phyloP scores from a whole-genome alignment of 1,284 basidiomycete species.

The Grifola frondosa region DNA sequence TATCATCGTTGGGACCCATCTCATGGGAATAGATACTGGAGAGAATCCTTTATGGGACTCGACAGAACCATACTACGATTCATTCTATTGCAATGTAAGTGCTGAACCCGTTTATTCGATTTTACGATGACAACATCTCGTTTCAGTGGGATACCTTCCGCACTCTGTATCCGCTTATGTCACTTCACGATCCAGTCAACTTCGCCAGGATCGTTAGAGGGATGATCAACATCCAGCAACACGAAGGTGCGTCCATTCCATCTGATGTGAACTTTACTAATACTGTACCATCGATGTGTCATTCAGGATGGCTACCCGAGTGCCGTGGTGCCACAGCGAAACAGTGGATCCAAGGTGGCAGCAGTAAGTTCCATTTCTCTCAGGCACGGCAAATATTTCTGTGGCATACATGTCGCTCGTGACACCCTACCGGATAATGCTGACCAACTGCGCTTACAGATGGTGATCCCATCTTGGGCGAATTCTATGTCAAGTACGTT shows the following conservation, averaged over 20 bases:
- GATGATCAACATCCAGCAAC: slow-evolving; percentile 65
- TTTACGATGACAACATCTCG: neutral
- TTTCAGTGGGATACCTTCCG: slow-evolving; percentile 64
- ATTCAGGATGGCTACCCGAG: slow-evolving; percentile 60
- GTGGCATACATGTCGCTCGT: neutral
- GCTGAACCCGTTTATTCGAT: neutral
- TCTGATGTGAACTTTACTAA: neutral
- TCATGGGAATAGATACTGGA: slow-evolving; percentile 48
- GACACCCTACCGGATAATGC: neutral
- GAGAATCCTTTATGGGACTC: slow-evolving; percentile 68
- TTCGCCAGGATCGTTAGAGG: slow-evolving; percentile 59
- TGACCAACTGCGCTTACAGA: slow-evolving; percentile 36
- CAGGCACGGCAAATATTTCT: neutral
- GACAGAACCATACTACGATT: slow-evolving; percentile 63
- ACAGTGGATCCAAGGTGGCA: slow-evolving; percentile 64
- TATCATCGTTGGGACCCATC: neutral
- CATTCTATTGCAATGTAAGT: slow-evolving; percentile 65
- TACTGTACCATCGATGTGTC: neutral
- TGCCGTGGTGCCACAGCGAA: slow-evolving; percentile 52
- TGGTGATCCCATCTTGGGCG: slow-evolving; percentile 61
- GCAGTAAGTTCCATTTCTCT: slow-evolving; percentile 47
- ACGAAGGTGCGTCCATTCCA: slow-evolving; percentile 47
- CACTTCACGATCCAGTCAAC: slow-evolving; percentile 56
- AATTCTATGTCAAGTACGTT: slow-evolving; percentile 64
- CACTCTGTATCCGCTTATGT: slow-evolving; percentile 57